A percentile compares a stretch with the other conserved stretches of the same genome.
Evolutionary conservation across 164 flowering plant genomes (phyloP).

Genomic region (Hamamelis virginiana): DNA sequence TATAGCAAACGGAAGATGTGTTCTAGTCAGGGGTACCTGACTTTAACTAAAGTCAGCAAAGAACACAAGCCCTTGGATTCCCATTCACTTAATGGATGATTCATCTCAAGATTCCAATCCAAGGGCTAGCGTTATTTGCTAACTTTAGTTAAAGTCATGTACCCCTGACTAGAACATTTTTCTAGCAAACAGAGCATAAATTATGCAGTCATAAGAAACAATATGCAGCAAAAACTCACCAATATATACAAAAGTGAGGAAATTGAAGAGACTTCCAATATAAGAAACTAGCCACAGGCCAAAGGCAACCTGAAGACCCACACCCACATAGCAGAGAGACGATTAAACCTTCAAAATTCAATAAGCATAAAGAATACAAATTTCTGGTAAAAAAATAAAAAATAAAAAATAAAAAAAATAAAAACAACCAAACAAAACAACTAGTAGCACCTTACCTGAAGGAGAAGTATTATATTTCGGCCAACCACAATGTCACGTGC

Average conservation of each 20-base stretch:
- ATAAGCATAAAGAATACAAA: not conserved
- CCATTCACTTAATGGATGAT: too few relatives aligned
- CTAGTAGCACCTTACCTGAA: conserved; percentile 44
- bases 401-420: too few relatives aligned
- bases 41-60: too few relatives aligned
- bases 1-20: too few relatives aligned
- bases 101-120: too few relatives aligned
- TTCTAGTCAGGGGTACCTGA: too few relatives aligned
- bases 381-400: not conserved
- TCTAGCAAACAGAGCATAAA: too few relatives aligned
- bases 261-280: conserved; percentile 72
- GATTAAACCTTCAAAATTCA: not conserved
- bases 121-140: too few relatives aligned
- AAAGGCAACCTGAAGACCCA: conserved; percentile 50
- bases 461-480: conserved; percentile 49
- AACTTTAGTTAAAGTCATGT: too few relatives aligned
- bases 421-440: too few relatives aligned
- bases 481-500: conserved; percentile 67
- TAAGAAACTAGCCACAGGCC: conserved; percentile 60
- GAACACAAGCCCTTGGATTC: too few relatives aligned
- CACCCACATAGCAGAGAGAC: not conserved
- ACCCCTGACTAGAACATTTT: too few relatives aligned
- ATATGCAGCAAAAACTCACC: conserved; percentile 47
- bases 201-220: not conserved
- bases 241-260: conserved; percentile 68